Percentiles rank a stretch among this genome's conserved stretches.
phyloP scores from a whole-genome alignment of 2,329 filamentous ascomycete species.

The Colletotrichum somersetense region DNA sequence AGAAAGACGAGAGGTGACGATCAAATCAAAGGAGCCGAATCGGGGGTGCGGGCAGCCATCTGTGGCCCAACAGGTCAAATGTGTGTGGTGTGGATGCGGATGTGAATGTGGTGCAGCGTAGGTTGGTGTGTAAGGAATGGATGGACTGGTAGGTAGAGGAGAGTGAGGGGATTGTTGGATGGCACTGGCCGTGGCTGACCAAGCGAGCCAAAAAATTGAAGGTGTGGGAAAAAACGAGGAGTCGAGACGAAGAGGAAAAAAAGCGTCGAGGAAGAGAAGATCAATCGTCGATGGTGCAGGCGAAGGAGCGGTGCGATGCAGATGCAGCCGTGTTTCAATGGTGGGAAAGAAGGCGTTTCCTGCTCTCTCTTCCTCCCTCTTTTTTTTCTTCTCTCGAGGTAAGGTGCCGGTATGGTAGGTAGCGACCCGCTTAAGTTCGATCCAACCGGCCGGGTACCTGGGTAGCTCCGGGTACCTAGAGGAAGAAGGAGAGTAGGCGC shows the following conservation, averaged over 20 bases:
- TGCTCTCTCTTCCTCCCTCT: constrained; percentile 42
- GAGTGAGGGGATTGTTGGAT: constrained; percentile 16
- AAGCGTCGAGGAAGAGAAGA: constrained; percentile 18
- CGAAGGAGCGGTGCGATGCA: constrained; percentile 29
- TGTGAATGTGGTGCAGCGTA: constrained; percentile 36
- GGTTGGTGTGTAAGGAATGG: constrained; percentile 37
- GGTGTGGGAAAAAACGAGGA: not conserved
- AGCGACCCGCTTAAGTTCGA: constrained; percentile 40
- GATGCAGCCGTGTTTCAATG: constrained; percentile 38
- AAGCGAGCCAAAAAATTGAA: not conserved
- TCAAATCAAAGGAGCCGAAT: constrained; percentile 27
- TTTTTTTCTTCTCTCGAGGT: constrained; percentile 43
- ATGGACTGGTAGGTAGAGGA: constrained; percentile 14
- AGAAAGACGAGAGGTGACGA: constrained; percentile 36
- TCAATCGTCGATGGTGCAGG: constrained; percentile 17
- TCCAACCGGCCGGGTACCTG: constrained; percentile 30
- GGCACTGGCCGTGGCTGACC: constrained; percentile 27
- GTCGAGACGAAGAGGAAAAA: constrained; percentile 13
- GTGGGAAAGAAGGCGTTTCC: constrained; percentile 31
- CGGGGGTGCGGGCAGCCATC: constrained; percentile 28
- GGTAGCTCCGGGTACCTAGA: constrained; percentile 16
- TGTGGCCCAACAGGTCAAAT: constrained; percentile 31
- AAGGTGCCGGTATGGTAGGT: constrained; percentile 5
- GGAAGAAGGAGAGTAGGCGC: constrained; percentile 11
- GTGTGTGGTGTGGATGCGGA: constrained; percentile 27